Percentiles rank a stretch among this genome's conserved stretches.
These are phyloP conservation scores for Aspergillus heteromorphus DNA, from an alignment of 495 filamentous ascomycete genomes.

Conservation along the genomic window DNA sequence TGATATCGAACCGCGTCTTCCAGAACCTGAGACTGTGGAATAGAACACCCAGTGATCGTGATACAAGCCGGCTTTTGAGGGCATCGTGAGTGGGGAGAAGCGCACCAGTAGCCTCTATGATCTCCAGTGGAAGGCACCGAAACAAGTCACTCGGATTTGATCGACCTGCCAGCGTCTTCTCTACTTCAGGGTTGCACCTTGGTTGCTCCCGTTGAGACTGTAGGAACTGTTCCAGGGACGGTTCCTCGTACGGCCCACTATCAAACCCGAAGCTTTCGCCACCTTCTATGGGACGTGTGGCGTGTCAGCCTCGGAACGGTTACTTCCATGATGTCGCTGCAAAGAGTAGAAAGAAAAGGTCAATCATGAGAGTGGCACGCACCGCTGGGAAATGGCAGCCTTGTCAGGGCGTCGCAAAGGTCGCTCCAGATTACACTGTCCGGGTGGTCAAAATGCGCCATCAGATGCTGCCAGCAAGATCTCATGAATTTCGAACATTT, in stretches of 20 bases:
- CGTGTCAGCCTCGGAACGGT: not conserved
- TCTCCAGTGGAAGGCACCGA: not conserved
- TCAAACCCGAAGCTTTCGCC: not conserved
- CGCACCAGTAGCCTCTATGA: not conserved
- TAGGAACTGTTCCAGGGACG: not conserved
- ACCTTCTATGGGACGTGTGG: not conserved
- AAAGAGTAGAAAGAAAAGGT: too few relatives aligned
- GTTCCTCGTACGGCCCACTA: not conserved
- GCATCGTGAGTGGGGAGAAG: not conserved
- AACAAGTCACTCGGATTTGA: not conserved
- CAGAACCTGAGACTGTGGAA: slow-evolving; percentile 2
- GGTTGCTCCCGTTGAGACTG: not conserved
- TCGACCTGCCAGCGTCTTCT: not conserved
- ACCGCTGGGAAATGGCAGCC: too few relatives aligned
- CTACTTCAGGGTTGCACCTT: not conserved
- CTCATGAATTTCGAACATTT: too few relatives aligned
- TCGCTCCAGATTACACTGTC: too few relatives aligned
- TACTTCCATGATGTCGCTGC: too few relatives aligned
- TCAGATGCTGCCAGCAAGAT: too few relatives aligned
- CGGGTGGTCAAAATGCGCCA: too few relatives aligned
- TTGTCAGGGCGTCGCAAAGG: too few relatives aligned
- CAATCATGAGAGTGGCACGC: too few relatives aligned
- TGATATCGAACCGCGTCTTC: not conserved
- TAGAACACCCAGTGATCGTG: not conserved
- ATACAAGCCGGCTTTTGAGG: not conserved